Conservation (phyloP, 2,329 filamentous ascomycete species). For the Macroventuria anomochaeta region DNA sequence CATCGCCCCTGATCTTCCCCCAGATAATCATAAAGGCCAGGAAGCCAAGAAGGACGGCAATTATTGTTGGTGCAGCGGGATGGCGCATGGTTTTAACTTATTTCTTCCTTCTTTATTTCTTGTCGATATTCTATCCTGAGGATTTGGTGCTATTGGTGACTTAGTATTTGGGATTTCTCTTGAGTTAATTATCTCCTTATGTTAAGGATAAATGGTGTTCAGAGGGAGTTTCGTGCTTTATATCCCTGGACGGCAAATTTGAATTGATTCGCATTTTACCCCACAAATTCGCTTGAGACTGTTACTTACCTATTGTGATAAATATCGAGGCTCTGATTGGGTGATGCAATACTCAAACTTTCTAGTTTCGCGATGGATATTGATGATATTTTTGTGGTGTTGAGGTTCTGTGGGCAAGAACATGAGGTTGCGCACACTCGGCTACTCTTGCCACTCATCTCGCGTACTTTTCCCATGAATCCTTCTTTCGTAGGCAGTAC, state of each 20-base stretch:
- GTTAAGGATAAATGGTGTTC: too few relatives aligned
- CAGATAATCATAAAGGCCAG: constrained; percentile 38
- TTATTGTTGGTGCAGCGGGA: constrained; percentile 43
- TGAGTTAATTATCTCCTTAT: background rate
- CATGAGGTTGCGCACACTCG: background rate
- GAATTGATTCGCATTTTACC: background rate
- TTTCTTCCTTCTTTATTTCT: background rate
- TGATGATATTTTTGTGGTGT: background rate
- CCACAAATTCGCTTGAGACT: too few relatives aligned
- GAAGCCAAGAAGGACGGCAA: constrained; percentile 42
- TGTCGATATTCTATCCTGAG: background rate
- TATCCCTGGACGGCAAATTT: background rate
- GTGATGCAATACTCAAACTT: too few relatives aligned
- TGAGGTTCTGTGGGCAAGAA: background rate
- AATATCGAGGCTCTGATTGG: too few relatives aligned
- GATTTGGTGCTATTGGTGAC: background rate
- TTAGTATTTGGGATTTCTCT: background rate
- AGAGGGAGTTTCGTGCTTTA: background rate
- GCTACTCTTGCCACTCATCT: constrained; percentile 7
- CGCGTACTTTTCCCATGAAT: constrained; percentile 1
- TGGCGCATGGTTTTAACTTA: constrained; percentile 37
- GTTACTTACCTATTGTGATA: background rate
- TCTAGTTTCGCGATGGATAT: background rate
- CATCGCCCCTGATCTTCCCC: constrained; percentile 32
- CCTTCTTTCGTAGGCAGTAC: background rate